phyloP scores from a whole-genome alignment of 2,329 filamentous ascomycete genomes.

The Colletotrichum paranaense region DNA sequence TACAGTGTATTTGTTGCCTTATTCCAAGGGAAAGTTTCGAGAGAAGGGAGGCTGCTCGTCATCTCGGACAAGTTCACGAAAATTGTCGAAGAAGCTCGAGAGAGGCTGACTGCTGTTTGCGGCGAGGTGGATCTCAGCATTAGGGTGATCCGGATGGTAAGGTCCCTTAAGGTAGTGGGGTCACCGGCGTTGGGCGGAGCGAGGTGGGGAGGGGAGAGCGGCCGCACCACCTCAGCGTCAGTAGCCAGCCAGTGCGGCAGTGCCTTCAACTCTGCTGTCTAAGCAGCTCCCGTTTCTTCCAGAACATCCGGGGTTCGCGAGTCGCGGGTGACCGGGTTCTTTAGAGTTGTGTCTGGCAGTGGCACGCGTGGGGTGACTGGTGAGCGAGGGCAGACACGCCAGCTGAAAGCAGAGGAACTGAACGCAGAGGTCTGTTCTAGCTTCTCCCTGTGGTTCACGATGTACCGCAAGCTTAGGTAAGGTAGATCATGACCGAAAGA shows the following conservation, averaged over 20 bases:
- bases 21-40: too few species aligned
- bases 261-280: not conserved
- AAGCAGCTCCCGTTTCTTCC: not conserved
- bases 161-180: not conserved
- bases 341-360: constrained; percentile 12
- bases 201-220: not conserved
- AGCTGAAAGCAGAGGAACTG: not conserved
- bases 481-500: not conserved
- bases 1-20: too few species aligned
- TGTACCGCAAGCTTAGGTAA: not conserved
- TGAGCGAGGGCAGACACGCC: not conserved
- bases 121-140: not conserved
- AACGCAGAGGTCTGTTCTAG: not conserved
- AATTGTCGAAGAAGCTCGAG: not conserved
- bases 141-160: not conserved
- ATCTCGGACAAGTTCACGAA: too few species aligned
- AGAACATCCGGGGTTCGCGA: not conserved
- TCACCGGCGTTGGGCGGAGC: not conserved
- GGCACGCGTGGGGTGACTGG: not conserved
- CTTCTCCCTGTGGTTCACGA: not conserved
- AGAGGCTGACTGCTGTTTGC: not conserved
- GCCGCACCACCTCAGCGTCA: constrained; percentile 11
- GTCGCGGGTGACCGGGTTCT: not conserved
- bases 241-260: constrained; percentile 8
- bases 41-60: too few species aligned